Percentiles rank a stretch among this genome's conserved stretches.
Conservation (phyloP, 2,329 filamentous ascomycete genomes). For the Aureobasidium subglaciale region DNA sequence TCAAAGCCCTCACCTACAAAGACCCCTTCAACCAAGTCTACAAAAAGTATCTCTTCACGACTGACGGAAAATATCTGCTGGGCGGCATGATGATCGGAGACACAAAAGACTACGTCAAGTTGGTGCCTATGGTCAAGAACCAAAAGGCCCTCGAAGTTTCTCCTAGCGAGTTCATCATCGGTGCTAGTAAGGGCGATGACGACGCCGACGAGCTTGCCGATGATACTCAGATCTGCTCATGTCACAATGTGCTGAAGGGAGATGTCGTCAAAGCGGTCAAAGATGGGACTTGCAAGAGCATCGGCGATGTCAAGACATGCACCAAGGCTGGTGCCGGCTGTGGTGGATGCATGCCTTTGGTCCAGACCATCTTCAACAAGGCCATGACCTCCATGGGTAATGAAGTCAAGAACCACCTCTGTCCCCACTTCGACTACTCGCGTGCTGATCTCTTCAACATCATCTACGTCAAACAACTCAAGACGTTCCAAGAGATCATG, state of each 20-base stretch:
- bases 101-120: slow-evolving; percentile 80
- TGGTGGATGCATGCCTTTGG: slow-evolving; percentile 81
- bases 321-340: slow-evolving; percentile 90
- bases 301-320: slow-evolving; percentile 78
- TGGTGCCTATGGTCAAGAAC: slow-evolving; percentile 79
- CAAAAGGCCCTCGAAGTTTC: slow-evolving; percentile 72
- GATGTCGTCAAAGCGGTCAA: slow-evolving; percentile 68
- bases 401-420: slow-evolving; percentile 80
- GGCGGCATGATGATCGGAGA: slow-evolving; percentile 99
- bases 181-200: slow-evolving; percentile 65
- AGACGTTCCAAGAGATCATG: slow-evolving; percentile 70
- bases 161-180: slow-evolving; percentile 76
- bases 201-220: slow-evolving; percentile 73
- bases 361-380: slow-evolving; percentile 84
- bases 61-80: slow-evolving; percentile 81
- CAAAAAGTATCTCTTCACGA: slow-evolving; percentile 88
- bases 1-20: slow-evolving; percentile 81
- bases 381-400: slow-evolving; percentile 79
- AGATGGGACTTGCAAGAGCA: slow-evolving; percentile 70
- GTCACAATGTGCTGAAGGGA: slow-evolving; percentile 85
- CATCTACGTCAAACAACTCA: slow-evolving; percentile 70
- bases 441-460: slow-evolving; percentile 88
- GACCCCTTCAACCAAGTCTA: slow-evolving; percentile 85
- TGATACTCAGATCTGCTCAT: slow-evolving; percentile 85
- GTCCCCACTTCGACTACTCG: slow-evolving; percentile 75